Evolutionary conservation across 2,329 filamentous ascomycete species (phyloP), one percentile per base, ranked within the genome.

Genomic region (Lecanicillium sp.): DNA sequence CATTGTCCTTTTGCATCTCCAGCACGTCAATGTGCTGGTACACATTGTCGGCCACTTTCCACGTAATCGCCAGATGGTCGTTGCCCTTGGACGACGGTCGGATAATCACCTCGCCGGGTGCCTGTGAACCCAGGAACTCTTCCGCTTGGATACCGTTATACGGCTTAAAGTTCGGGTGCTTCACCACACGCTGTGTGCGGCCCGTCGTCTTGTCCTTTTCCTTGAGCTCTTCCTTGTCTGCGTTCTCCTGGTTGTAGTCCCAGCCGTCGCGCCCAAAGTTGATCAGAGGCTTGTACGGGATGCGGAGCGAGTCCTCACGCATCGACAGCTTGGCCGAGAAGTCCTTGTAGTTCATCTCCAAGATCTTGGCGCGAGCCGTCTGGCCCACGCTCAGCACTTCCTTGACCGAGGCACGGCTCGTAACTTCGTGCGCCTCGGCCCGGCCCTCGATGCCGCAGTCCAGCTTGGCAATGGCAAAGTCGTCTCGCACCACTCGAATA

Each of bases 1-100:
- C 90, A 46, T 88, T 97, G 46, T 95, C 87, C 64, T 98, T 98
- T 61, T 94, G 87, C 55, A 98, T 72, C 64, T 98, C 92, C 29
- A 98, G 74, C 25, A 98, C 90, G 61, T 98, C 92, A 47, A 98
- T 87, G 60, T 98, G 92, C 63, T 98, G 89, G 60, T 89, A 98
- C n/a, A 97, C 81, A 43, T 84, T 84, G 58, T 97, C 88, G 2
- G 87, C 84, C 12, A 98, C 89, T 68, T 98, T 98, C 92, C 92
- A 98, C 1, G 92, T 98, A 33, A 98, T 80, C 7, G 90, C 88
- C 40, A 98, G 71, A 66, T 98, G 92, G 59, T 98, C 92, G 42
- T 87, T 84, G 32, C 92, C 92, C 60, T 94, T 95, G 19, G 88
- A 95, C 1, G 88, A 96, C 4, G 92, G 90, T 32, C 92, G 83